phyloP scores from a whole-genome alignment of 2,329 filamentous ascomycete genomes.

The Cercospora sojina region DNA sequence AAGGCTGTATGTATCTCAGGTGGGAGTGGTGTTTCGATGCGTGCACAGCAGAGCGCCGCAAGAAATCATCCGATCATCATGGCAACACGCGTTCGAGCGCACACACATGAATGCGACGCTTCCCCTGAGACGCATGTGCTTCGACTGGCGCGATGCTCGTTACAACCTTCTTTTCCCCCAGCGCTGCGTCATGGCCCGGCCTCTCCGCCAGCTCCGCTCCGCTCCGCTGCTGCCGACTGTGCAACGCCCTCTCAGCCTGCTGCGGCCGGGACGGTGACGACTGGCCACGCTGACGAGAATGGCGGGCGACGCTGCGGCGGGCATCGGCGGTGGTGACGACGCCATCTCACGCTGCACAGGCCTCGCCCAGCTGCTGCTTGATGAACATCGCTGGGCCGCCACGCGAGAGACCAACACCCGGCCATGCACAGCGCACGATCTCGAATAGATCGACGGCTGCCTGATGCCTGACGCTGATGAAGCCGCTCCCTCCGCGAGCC shows the following conservation, averaged over 20 bases:
- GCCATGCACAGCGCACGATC: not conserved
- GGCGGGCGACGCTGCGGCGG: not conserved
- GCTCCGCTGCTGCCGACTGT: not conserved
- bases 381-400: not conserved
- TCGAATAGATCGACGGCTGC: not conserved
- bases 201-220: not conserved
- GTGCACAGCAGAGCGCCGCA: not conserved
- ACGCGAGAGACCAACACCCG: not conserved
- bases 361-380: not conserved
- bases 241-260: not conserved
- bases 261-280: not conserved
- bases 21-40: not conserved
- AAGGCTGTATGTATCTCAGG: not conserved
- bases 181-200: not conserved
- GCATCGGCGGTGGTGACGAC: not conserved
- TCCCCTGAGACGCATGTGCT: not conserved
- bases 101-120: not conserved
- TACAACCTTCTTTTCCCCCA: not conserved
- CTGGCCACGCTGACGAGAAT: not conserved
- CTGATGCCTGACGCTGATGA: not conserved
- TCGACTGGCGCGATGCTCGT: not conserved
- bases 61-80: not conserved
- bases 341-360: not conserved
- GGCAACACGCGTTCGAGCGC: not conserved
- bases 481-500: not conserved